Conservation (phyloP, 2,329 filamentous ascomycete genomes). For the Diaporthe ampelina region DNA sequence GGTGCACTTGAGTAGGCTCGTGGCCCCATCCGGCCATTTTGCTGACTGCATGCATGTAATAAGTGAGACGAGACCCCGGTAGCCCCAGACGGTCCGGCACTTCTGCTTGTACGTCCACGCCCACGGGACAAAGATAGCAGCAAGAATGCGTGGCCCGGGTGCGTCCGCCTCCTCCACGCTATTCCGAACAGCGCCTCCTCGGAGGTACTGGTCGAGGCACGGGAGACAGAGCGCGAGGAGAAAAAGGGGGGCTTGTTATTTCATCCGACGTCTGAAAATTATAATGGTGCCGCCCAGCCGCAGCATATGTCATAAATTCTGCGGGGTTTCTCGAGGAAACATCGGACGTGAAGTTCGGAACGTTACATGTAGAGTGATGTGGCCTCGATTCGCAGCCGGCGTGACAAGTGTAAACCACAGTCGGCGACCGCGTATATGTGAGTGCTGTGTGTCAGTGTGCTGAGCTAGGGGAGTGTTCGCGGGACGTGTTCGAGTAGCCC, state of each 20-base stretch:
- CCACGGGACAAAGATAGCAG: slow-evolving; percentile 19
- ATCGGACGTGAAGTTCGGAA: slow-evolving; percentile 33
- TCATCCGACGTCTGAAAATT: slow-evolving; percentile 20
- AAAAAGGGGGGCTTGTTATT: slow-evolving; percentile 11
- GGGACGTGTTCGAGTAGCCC: not conserved
- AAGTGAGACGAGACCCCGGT: slow-evolving; percentile 27
- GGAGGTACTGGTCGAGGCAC: not conserved
- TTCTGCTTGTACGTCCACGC: not conserved
- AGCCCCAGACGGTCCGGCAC: slow-evolving; percentile 12
- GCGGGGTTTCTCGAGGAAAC: slow-evolving; percentile 21
- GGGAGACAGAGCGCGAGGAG: not conserved
- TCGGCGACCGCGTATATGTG: not conserved
- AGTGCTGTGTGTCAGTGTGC: not conserved
- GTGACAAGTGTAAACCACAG: not conserved
- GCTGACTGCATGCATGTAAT: slow-evolving; percentile 29
- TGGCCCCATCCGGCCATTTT: slow-evolving; percentile 24
- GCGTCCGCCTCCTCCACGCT: slow-evolving; percentile 11
- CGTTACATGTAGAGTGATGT: slow-evolving; percentile 27
- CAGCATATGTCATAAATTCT: slow-evolving; percentile 24
- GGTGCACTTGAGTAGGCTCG: slow-evolving; percentile 7
- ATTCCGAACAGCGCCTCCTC: slow-evolving; percentile 5
- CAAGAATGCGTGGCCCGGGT: not conserved
- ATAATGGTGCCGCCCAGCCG: slow-evolving; percentile 31
- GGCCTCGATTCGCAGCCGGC: slow-evolving; percentile 6
- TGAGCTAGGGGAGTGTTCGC: not conserved